These are phyloP conservation scores for Nasturtium officinale DNA, from an alignment of 345 rosid species.

Conservation along the genomic window DNA sequence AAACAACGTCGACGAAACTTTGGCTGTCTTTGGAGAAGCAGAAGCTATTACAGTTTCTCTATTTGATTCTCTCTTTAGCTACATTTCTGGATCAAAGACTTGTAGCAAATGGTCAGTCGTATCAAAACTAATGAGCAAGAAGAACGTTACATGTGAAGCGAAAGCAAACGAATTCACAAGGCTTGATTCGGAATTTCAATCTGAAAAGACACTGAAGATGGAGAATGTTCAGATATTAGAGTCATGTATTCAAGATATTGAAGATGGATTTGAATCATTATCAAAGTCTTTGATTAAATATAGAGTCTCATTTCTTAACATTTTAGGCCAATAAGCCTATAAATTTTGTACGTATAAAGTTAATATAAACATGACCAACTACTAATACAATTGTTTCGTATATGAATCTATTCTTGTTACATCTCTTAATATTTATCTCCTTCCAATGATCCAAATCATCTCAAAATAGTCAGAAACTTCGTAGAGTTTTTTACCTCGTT, in stretches of 20 bases:
- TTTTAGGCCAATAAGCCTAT: conserved; percentile 40
- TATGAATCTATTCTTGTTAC: neutral
- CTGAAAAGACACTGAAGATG: conserved; percentile 19
- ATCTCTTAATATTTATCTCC: neutral
- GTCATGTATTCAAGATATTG: conserved; percentile 46
- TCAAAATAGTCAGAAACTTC: neutral
- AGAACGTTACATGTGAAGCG: conserved; percentile 20
- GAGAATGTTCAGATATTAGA: conserved; percentile 42
- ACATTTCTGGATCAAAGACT: conserved; percentile 32
- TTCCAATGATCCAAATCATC: neutral
- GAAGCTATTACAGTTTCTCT: conserved; percentile 21
- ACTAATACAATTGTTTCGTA: neutral
- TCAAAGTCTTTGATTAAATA: conserved; percentile 47
- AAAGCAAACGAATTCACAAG: conserved; percentile 24
- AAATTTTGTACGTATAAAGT: neutral
- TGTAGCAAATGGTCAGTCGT: conserved; percentile 26
- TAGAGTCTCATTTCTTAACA: conserved; percentile 53
- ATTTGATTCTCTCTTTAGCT: conserved; percentile 44
- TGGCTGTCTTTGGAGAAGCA: conserved; percentile 34
- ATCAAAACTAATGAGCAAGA: conserved; percentile 31
- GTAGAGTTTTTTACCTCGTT: neutral
- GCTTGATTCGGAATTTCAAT: conserved; percentile 36
- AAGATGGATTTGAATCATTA: conserved; percentile 46
- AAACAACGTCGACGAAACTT: conserved; percentile 7
- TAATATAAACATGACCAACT: neutral